Percentiles rank a stretch among this genome's conserved stretches.
Conservation (phyloP, 441 rosid genomes). For the Dalechampia spathulata region DNA sequence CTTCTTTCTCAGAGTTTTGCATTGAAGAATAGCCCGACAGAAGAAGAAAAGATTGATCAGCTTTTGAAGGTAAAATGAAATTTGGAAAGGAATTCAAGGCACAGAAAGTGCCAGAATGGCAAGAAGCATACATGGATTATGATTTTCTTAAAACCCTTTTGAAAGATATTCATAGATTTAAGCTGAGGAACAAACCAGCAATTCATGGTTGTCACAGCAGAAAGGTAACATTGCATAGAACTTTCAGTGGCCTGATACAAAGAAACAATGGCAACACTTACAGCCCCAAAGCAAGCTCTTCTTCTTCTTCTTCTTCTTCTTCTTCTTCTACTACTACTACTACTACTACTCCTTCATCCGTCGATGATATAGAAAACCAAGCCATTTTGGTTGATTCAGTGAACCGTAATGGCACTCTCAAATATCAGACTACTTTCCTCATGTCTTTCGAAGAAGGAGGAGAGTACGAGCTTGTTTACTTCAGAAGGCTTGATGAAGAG, state of each 20-base stretch:
- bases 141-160: slow-evolving; percentile 41
- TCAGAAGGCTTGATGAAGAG: slow-evolving; percentile 63
- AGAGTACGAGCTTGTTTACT: slow-evolving; percentile 52
- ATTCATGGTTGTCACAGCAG: slow-evolving; percentile 20
- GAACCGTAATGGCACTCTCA: slow-evolving; percentile 18
- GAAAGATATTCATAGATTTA: slow-evolving; percentile 43
- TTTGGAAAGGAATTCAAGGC: slow-evolving; percentile 63
- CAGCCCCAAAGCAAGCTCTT: slow-evolving; percentile 7
- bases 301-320: not conserved
- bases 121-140: slow-evolving; percentile 69
- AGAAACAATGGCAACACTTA: slow-evolving; percentile 7
- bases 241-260: slow-evolving; percentile 57
- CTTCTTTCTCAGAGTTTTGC: no score
- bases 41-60: no score
- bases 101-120: slow-evolving; percentile 90
- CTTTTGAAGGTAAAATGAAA: no score
- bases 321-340: not conserved
- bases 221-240: slow-evolving; percentile 33
- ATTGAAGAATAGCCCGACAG: no score
- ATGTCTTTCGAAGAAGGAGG: slow-evolving; percentile 53
- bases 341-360: not conserved
- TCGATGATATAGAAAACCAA: slow-evolving; percentile 35
- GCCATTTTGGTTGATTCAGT: slow-evolving; percentile 35
- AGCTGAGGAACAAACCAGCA: slow-evolving; percentile 28
- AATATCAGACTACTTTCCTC: slow-evolving; percentile 38